Base-by-base conservation (phyloP, 164 flowering plant genomes). In the Stephania yunnanensis region DNA sequence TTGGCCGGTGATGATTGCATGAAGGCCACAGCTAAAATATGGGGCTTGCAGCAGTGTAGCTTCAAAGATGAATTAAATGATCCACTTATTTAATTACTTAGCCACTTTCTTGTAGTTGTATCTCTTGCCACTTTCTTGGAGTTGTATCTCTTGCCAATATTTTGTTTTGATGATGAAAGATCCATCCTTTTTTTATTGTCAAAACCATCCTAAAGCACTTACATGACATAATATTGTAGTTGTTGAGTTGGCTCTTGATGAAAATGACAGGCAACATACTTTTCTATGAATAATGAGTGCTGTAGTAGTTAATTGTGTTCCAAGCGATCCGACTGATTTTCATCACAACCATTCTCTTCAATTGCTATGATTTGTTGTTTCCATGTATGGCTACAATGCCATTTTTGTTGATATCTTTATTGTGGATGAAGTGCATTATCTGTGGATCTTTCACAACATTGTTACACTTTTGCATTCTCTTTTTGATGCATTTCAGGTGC, bases 41-140 rank as follows among this genome's bases (percentile, higher is more conserved):
- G 97, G 97, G 88, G 86, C 74, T 77, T 80, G 42, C 78, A 80
- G 10, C 73, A 73, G 46, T 78, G 76, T 78, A 77, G 81, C n/a
- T 9, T n/a, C 66, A 72, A 73, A 5, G 71, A 53, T 44, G 74
- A 79, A 58, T 42, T 79, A 30, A 75, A 84, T 74, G 91, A 92
- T 80, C 82, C 80, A 58, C 6, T 58, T 58, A 58, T 58, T 58
- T 15, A 15, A 58, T 58, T 58, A 10, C 55, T 50, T 11, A 50
- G 55, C 55, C 55, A 10, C 7, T 15, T 50, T 2, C 15, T 50
- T 50, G 15, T 50, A 15, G 12, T 9, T 10, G 15, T 36, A 50
- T 10, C 55, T 50, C 55, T 15, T 50, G 15, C 55, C 55, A 50
- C 7, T 15, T 50, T 2, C 15, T 50, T 50, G 15, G 11, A 15